Base-by-base conservation (phyloP, 805 yeast species). In the Saccharomycopsis microspora region DNA sequence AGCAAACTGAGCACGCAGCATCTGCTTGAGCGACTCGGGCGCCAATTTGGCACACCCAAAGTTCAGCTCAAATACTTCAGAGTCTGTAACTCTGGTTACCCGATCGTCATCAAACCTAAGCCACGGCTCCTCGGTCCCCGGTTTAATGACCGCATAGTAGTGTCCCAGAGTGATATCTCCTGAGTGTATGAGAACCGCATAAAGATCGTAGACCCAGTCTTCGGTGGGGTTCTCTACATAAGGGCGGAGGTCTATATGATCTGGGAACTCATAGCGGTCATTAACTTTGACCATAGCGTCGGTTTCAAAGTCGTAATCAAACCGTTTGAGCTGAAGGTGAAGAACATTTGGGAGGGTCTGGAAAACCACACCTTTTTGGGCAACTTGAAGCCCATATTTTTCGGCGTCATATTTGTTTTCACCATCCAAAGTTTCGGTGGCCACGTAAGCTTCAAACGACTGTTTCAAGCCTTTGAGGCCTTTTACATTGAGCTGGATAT, bases 111-210 rank as follows among this genome's bases (percentile, higher is more conserved):
- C 99, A 68, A 90, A 93, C 59, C 90, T 73, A 61, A 75, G 82
- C 98, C 98, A 93, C 39, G 74, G 66, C 45, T 78, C 81, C 27
- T 74, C 69, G 2, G 72, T 67, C 30, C 73, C 73, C 1, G 97
- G 97, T 62, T 81, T 88, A 45, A 93, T 80, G 78, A 93, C 74
- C 0, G 98, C 93, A 60, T 93, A 93, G 64, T 93, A 93, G 61
- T 93, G 99, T 27, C 99, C 99, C 41, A 89, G 85, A 7, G 95
- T 85, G 44, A 93, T 82, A 59, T 90, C 96, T 51, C 99, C 99
- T 39, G 88, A 82, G 62, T 93, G 99, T 8, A 93, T 97, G 49
- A 93, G 69, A 2, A 93, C 98, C 7, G 97, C 96, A 63, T 90
- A 96, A 30, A 93, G 67, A 45, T 77, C 80, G 62, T 93, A 93